Percentiles rank a stretch among this genome's conserved stretches.
Conservation (phyloP, 2,329 filamentous ascomycete genomes). For the Fusarium guadeloupense region DNA sequence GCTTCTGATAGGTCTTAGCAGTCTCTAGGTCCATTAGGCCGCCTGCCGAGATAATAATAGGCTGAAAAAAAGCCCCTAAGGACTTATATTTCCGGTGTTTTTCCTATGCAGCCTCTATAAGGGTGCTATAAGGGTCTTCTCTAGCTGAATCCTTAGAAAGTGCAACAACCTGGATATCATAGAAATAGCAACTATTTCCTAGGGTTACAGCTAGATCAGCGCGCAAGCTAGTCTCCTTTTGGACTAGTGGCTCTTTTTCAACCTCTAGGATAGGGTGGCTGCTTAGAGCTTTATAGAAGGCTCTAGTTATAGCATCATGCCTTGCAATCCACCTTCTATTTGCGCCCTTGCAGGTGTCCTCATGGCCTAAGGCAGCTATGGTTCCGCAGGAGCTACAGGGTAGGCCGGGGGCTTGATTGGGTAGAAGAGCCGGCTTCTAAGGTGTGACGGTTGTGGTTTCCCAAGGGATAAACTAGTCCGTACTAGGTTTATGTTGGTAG, state of each 20-base stretch:
- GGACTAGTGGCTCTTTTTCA: not conserved
- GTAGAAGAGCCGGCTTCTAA: not conserved
- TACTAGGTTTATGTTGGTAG: no score
- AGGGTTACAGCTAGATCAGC: not conserved
- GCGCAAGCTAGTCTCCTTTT: not conserved
- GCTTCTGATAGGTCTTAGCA: conserved; percentile 7
- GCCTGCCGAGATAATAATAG: not conserved
- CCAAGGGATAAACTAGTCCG: no score
- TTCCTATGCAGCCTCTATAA: not conserved
- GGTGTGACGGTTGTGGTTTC: no score
- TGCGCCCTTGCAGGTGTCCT: not conserved
- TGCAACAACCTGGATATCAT: no score
- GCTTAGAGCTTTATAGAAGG: not conserved
- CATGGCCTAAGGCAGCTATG: not conserved
- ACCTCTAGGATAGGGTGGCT: not conserved
- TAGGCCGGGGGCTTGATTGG: not conserved
- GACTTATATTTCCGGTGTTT: not conserved
- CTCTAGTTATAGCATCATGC: not conserved
- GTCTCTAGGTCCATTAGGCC: no score
- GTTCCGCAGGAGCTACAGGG: not conserved
- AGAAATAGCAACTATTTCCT: not conserved
- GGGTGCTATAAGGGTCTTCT: not conserved
- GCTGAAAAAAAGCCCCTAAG: not conserved
- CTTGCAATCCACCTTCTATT: not conserved
- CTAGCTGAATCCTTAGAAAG: no score